Base-by-base conservation (phyloP, 225 moss, liverwort and hornwort genomes). In the Marchantia polymorpha region DNA sequence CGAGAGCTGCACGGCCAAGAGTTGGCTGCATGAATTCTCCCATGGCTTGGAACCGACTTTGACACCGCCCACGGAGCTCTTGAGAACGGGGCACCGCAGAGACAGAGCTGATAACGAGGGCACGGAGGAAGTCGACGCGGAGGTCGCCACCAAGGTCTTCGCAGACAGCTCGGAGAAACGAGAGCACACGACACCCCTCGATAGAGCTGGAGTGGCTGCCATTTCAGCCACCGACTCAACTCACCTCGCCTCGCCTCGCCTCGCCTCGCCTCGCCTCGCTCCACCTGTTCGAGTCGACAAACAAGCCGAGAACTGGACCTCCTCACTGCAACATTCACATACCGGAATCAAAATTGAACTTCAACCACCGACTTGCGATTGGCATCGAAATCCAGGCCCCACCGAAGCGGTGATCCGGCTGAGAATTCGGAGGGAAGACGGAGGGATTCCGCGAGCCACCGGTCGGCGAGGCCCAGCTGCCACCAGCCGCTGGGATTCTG, bases 401-500 rank as follows among this genome's bases (percentile, higher is more conserved):
- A 39, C 39, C 39, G 5, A 39, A 39, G 39, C 39, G 39, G 5
- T 39, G 39, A 39, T 39, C 30, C 13, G 30, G 16, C 27, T 29
- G 10, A 15, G 30, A 67, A 67, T 14, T 26, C 9, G 67, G 31
- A 7, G 23, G 5, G 3, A 61, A 5, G 39, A 39, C 2, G 39
- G 39, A 39, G 39, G 39, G 39, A 39, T 39, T 5, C 2, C 3
- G 39, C 39, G 39, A 39, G 39, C 56, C 1, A 29, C 30, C 4
- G 0, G 29, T 31, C 31, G 70, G 70, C 70, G 70, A 70, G 70
- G 48, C 48, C 70, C 20, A 49, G 70, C 67, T 67, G 16, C 67
- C 8, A 29, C 4, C 10, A 67, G 23, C 11, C 8, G 4, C 14
- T 19, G 47, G 48, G n/a, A 3, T 17, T 47, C 19, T 1, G 49